phyloP scores from a whole-genome alignment of 2,329 filamentous ascomycete species.

The Endoconidiophora polonica region DNA sequence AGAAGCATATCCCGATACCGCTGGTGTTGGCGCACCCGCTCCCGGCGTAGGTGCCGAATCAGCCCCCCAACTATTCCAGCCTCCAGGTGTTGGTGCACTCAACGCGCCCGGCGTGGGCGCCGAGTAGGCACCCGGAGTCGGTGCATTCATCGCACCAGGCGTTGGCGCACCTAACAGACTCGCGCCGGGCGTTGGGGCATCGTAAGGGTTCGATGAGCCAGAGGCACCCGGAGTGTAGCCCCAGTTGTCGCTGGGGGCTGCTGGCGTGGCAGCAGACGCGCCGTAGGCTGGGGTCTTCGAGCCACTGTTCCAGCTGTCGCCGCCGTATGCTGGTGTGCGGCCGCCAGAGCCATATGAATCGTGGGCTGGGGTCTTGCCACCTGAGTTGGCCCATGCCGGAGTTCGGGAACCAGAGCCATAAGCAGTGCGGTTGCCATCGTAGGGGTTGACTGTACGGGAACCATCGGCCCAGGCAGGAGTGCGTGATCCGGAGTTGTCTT shows the following conservation, averaged over 20 bases:
- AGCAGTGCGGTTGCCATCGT: constrained; percentile 57
- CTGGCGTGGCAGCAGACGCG: constrained; percentile 40
- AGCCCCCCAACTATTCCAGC: constrained; percentile 41
- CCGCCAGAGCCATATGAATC: constrained; percentile 50
- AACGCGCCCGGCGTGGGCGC: constrained; percentile 44
- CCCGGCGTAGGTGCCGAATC: constrained; percentile 51
- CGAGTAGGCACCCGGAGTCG: constrained; percentile 53
- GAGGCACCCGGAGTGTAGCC: constrained; percentile 37
- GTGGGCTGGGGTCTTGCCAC: constrained; percentile 52
- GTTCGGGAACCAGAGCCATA: constrained; percentile 61
- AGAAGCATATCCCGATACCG: constrained; percentile 37
- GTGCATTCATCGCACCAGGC: constrained; percentile 46
- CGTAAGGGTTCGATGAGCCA: constrained; percentile 36
- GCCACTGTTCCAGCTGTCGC: constrained; percentile 47
- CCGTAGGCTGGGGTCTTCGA: constrained; percentile 67
- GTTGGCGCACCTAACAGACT: constrained; percentile 40
- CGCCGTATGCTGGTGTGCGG: constrained; percentile 48
- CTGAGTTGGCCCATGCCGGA: constrained; percentile 51
- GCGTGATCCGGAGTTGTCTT: constrained; percentile 37
- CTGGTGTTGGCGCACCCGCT: constrained; percentile 50
- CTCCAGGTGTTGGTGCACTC: constrained; percentile 53
- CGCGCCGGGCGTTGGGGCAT: constrained; percentile 51
- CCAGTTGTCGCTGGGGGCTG: constrained; percentile 42
- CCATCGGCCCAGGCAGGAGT: constrained; percentile 58
- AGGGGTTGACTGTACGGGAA: constrained; percentile 50